Conservation (phyloP, 2,329 filamentous ascomycete genomes). For the Claviceps sp. region DNA sequence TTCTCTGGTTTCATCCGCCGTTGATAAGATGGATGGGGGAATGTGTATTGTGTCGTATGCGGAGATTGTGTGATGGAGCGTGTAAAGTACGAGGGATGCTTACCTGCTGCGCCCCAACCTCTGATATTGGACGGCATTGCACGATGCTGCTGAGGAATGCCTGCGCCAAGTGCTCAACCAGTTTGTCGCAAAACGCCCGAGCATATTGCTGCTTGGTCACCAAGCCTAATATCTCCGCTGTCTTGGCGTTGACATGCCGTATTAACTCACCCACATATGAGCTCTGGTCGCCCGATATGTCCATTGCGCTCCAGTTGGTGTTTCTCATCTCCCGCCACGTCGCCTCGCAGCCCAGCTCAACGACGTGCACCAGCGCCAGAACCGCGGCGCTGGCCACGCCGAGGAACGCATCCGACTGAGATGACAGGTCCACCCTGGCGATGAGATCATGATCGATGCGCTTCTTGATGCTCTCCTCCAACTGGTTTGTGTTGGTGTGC, state of each 20-base stretch:
- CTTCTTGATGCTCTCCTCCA: constrained; percentile 89
- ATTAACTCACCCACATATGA: constrained; percentile 78
- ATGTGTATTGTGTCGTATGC: not conserved
- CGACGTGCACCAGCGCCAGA: constrained; percentile 66
- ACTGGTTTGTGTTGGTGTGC: constrained; percentile 80
- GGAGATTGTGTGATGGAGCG: too few species aligned
- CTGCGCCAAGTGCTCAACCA: constrained; percentile 76
- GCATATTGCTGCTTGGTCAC: constrained; percentile 89
- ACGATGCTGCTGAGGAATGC: constrained; percentile 75
- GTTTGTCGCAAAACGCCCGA: constrained; percentile 84
- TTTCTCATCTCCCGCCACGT: constrained; percentile 97
- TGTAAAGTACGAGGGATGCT: constrained; percentile 6
- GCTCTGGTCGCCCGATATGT: constrained; percentile 85
- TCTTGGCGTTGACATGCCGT: constrained; percentile 54
- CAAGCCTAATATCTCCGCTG: constrained; percentile 60
- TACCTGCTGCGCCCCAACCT: constrained; percentile 86
- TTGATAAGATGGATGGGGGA: not conserved
- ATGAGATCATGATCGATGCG: constrained; percentile 71
- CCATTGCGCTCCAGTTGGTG: constrained; percentile 87
- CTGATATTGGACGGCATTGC: constrained; percentile 79
- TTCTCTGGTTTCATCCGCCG: too few species aligned
- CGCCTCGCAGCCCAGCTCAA: constrained; percentile 70
- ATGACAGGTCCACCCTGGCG: constrained; percentile 71
- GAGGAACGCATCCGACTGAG: constrained; percentile 88
- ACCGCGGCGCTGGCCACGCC: constrained; percentile 85